Percentiles rank a stretch among this genome's conserved stretches.
Evolutionary conservation across 1,139 yeast genomes (phyloP).

Genomic region (Candida sojae): DNA sequence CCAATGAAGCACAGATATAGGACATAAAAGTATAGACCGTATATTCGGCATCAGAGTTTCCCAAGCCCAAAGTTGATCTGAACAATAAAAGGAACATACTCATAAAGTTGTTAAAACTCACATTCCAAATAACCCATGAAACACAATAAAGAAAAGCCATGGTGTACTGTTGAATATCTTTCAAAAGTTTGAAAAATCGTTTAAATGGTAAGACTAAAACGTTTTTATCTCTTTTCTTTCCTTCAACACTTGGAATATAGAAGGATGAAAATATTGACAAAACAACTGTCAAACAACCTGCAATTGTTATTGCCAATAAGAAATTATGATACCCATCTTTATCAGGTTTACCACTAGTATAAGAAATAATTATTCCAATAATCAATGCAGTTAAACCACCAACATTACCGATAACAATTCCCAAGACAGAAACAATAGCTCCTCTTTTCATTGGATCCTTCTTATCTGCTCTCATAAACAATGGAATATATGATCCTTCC

Average conservation of each 20-base stretch:
- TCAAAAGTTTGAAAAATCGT: constrained; percentile 26
- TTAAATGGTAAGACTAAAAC: constrained; percentile 25
- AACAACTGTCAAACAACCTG: constrained; percentile 37
- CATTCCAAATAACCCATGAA: constrained; percentile 50
- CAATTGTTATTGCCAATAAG: constrained; percentile 41
- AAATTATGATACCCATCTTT: constrained; percentile 36
- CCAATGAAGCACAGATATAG: constrained; percentile 34
- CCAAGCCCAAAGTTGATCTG: constrained; percentile 43
- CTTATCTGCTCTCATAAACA: constrained; percentile 38
- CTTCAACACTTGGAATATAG: constrained; percentile 35
- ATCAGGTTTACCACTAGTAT: constrained; percentile 27
- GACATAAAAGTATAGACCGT: constrained; percentile 44
- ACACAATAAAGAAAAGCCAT: constrained; percentile 41
- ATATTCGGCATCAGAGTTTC: constrained; percentile 40
- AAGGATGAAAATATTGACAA: constrained; percentile 28
- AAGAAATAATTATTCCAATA: constrained; percentile 42
- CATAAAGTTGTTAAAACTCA: constrained; percentile 37
- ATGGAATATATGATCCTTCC: constrained; percentile 47
- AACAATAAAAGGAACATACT: constrained; percentile 40
- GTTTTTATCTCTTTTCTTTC: constrained; percentile 28
- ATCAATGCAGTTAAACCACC: constrained; percentile 44
- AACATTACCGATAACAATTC: constrained; percentile 36
- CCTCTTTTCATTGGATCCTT: constrained; percentile 33
- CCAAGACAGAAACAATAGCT: constrained; percentile 40
- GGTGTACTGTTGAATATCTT: constrained; percentile 31